phyloP scores from a whole-genome alignment of 2,329 filamentous ascomycete genomes.

The Fusarium ramigenum region DNA sequence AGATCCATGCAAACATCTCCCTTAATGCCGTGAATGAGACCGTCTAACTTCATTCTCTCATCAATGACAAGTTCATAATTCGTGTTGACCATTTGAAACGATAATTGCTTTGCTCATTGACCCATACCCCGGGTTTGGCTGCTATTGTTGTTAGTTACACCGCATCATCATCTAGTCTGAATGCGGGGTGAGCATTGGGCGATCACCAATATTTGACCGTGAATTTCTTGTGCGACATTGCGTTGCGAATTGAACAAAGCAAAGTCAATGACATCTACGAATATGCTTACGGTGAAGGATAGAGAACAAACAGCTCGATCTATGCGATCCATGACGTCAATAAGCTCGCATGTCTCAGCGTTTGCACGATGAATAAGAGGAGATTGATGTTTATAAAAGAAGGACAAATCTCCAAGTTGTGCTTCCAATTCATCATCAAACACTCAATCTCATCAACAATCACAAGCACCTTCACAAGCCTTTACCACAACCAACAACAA shows the following conservation, averaged over 20 bases:
- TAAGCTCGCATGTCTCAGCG: neutral
- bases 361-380: neutral
- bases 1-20: neutral
- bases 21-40: neutral
- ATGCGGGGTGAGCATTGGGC: neutral
- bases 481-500: neutral
- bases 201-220: neutral
- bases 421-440: neutral
- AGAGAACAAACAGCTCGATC: neutral
- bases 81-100: neutral
- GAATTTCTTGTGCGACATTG: neutral
- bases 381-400: neutral
- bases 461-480: neutral
- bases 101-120: too few relatives aligned
- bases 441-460: neutral
- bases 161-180: neutral
- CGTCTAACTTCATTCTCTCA: neutral
- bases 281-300: neutral
- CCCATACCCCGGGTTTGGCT: neutral
- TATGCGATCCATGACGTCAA: conserved; percentile 16
- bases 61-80: neutral
- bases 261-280: conserved; percentile 24
- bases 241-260: neutral
- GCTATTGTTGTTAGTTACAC: neutral
- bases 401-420: neutral